Evolutionary conservation across 148 eudicot genomes (phyloP).

Genomic region (Gaultheria prostrata): DNA sequence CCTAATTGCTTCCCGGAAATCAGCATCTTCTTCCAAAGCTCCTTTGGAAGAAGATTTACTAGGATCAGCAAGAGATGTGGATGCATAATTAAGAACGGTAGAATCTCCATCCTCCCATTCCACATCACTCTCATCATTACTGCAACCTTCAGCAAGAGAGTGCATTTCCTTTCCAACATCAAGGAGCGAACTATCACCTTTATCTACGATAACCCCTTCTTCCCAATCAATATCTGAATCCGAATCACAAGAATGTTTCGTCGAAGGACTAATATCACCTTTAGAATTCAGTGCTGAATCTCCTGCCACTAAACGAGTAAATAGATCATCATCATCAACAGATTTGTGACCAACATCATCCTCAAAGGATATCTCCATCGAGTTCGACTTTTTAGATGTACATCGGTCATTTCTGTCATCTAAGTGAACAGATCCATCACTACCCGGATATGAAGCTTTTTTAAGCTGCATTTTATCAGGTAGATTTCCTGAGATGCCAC

Average conservation of each 20-base stretch:
- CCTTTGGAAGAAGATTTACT: conserved; percentile 50
- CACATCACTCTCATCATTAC: conserved; percentile 43
- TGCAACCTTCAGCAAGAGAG: conserved; percentile 28
- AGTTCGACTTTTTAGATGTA: conserved; percentile 24
- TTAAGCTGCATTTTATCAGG: conserved; percentile 23
- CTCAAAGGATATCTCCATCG: conserved; percentile 68
- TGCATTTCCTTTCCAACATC: conserved; percentile 18
- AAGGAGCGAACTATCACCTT: conserved; percentile 16
- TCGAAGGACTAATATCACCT: conserved; percentile 26
- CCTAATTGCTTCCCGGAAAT: conserved; percentile 77
- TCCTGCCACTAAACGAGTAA: conserved; percentile 67
- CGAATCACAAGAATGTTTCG: conserved; percentile 28
- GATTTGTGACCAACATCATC: conserved; percentile 38
- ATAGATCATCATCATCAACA: conserved; percentile 68
- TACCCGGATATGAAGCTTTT: conserved; percentile 19
- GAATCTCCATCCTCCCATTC: conserved; percentile 55
- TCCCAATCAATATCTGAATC: conserved; percentile 81
- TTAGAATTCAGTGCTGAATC: conserved; percentile 32
- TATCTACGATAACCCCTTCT: conserved; percentile 47
- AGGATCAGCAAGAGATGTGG: conserved; percentile 25
- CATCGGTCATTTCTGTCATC: conserved; percentile 30
- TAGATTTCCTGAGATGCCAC: conserved; percentile 18
- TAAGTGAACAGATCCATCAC: conserved; percentile 20
- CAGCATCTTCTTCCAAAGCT: conserved; percentile 67
- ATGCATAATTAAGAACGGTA: conserved; percentile 29